Base-by-base conservation (phyloP, 169 alveolate species). In the Plasmodium gonderi region DNA sequence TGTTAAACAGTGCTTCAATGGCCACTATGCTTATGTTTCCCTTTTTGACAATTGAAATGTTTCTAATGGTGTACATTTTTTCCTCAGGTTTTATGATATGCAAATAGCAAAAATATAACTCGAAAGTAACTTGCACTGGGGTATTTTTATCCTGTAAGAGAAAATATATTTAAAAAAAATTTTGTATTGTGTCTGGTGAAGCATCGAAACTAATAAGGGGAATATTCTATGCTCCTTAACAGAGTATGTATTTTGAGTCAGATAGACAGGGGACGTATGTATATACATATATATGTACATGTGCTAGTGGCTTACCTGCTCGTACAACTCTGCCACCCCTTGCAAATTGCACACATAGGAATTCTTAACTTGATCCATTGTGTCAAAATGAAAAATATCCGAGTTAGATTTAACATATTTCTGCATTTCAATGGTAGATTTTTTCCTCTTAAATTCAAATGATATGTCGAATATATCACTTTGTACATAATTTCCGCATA, bases 391-490 rank as follows among this genome's bases (percentile, higher is more conserved):
- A 33, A 85, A 85, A 49, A 85, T 54, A 45, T 85, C 51, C 29
- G 72, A 64, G 11, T 31, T n/a, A 12, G 36, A 65, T 20, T 85
- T 85, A 64, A n/a, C 38, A 51, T 74, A 85, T 85, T 85, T 85
- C 0, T 74, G n/a, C 78, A 75, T 76, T 85, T 74, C 72, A 11
- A 85, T 85, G n/a, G 40, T 14, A 49, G 75, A n/a, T 65, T 74
- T 74, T n/a, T 65, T 74, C 65, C 87, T 72, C 78, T 74, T 85
- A 85, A 85, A 72, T 42, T 49, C 83, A 20, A 49, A 85, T 8
- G 92, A 85, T 74, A 74, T 75, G 23, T 85, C 92, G 14, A 85
- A 85, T 33, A 85, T 85, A 85, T 85, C 85, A 20, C 33, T 75
- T 65, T 85, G 92, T 74, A 85, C 45, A 42, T 40, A 42, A 76